Evolutionary conservation across 202 grass and related monocot genomes (phyloP).

Genomic region (Bolboschoenoplectus hybrid): DNA sequence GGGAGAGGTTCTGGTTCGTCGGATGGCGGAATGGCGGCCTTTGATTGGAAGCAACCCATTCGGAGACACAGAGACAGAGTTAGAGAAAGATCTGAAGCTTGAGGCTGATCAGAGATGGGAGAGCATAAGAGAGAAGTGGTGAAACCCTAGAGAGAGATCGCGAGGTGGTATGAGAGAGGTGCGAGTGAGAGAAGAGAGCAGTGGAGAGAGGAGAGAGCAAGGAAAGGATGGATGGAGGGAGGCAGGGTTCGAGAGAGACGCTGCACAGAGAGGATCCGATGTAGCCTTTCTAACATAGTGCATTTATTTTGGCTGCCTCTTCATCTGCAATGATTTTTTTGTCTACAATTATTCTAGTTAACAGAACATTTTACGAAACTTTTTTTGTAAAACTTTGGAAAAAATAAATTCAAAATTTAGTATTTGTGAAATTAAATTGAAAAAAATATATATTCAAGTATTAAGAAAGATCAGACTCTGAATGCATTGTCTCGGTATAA

Average conservation of each 20-base stretch:
- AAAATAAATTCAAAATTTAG: background rate
- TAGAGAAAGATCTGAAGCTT: background rate
- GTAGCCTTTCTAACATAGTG: background rate
- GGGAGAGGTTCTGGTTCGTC: slow-evolving; percentile 53
- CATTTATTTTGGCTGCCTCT: slow-evolving; percentile 33
- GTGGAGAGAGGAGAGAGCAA: background rate
- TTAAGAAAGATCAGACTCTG: background rate
- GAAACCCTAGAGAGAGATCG: slow-evolving; percentile 30
- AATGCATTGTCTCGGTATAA: too few species aligned
- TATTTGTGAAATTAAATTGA: background rate
- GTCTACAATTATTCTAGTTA: background rate
- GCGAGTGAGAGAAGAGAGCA: slow-evolving; percentile 22
- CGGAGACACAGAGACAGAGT: background rate
- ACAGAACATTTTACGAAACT: background rate
- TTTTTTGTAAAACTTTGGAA: background rate
- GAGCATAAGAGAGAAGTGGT: background rate
- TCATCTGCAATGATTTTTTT: background rate
- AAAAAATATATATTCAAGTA: background rate
- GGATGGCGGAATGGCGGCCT: slow-evolving; percentile 61
- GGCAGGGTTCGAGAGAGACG: slow-evolving; percentile 56
- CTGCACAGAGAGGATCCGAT: slow-evolving; percentile 52
- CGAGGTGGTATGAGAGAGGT: background rate
- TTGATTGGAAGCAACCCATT: slow-evolving; percentile 97
- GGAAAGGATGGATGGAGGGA: slow-evolving; percentile 12
- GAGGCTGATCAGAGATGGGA: background rate